Conservation (phyloP, 306 rosid genomes). For the Ormosia semicastrata region DNA sequence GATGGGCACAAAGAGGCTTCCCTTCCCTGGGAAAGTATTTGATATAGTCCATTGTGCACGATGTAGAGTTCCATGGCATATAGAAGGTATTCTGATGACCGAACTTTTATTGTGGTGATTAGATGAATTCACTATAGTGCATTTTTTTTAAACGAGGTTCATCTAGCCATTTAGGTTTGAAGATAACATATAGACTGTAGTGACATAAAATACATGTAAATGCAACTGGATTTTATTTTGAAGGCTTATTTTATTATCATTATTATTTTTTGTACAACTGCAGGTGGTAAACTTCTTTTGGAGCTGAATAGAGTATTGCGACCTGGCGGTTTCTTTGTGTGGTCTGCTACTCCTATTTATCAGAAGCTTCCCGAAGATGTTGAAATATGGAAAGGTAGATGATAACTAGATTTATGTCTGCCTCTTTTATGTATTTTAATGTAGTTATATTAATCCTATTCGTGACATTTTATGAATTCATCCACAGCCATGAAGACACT, state of each 20-base stretch:
- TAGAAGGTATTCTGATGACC: slow-evolving; percentile 64
- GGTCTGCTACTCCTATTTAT: slow-evolving; percentile 99
- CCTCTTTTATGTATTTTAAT: slow-evolving; percentile 12
- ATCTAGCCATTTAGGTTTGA: slow-evolving; percentile 6
- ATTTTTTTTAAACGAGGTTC: slow-evolving; percentile 2
- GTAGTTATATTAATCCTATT: slow-evolving; percentile 7
- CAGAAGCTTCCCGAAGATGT: slow-evolving; percentile 85
- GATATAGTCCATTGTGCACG: slow-evolving; percentile 95
- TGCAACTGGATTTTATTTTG: slow-evolving; percentile 6
- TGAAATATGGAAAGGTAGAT: slow-evolving; percentile 84
- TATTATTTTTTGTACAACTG: slow-evolving; percentile 30
- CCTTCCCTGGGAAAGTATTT: slow-evolving; percentile 89
- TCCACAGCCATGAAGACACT: slow-evolving; percentile 80
- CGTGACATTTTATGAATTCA: slow-evolving; percentile 31
- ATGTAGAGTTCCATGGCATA: slow-evolving; percentile 99
- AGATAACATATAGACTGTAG: slow-evolving; percentile 12
- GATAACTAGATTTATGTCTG: slow-evolving; percentile 7
- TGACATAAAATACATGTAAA: background rate
- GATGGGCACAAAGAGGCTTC: slow-evolving; percentile 97
- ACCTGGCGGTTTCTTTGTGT: slow-evolving; percentile 95
- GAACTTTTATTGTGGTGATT: background rate
- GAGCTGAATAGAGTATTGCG: slow-evolving; percentile 95
- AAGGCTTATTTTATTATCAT: slow-evolving; percentile 6
- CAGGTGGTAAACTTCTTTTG: slow-evolving; percentile 98
- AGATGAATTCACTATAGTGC: background rate